Evolutionary conservation across 495 filamentous ascomycete species (phyloP).

Genomic region (Podospora conica): DNA sequence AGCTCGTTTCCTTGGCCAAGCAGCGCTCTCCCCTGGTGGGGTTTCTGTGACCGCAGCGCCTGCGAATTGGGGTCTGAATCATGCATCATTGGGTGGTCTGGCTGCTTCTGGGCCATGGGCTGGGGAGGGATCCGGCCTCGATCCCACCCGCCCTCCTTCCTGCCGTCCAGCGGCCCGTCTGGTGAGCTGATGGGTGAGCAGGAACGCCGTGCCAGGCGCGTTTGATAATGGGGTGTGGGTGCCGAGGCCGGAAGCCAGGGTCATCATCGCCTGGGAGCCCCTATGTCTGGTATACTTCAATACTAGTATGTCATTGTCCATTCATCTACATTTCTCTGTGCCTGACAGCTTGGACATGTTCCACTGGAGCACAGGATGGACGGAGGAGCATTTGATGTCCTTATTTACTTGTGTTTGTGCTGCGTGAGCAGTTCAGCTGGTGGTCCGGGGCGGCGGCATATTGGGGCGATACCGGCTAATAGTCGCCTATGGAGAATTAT

Average conservation of each 20-base stretch:
- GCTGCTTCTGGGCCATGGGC: slow-evolving; percentile 10
- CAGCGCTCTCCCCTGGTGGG: slow-evolving; percentile 10
- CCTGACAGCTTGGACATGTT: background rate
- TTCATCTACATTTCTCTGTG: background rate
- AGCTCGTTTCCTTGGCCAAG: slow-evolving; percentile 15
- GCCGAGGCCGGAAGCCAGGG: background rate
- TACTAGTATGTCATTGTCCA: background rate
- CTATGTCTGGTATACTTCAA: background rate
- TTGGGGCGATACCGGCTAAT: background rate
- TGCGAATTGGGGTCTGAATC: slow-evolving; percentile 12
- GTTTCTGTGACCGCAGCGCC: slow-evolving; percentile 1
- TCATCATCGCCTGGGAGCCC: background rate
- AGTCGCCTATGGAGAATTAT: background rate
- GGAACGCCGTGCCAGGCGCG: background rate
- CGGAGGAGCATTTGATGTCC: background rate
- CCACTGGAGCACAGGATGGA: background rate
- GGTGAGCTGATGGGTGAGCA: background rate
- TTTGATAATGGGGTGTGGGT: background rate
- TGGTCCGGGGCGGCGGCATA: background rate
- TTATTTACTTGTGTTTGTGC: background rate
- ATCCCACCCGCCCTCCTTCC: background rate
- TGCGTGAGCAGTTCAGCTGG: background rate
- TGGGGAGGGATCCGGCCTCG: background rate
- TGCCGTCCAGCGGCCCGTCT: background rate
- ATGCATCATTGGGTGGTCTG: slow-evolving; percentile 14